Conservation (phyloP, 805 yeast genomes). For the baker's yeast (Saccharomyces cerevisiae) region DNA sequence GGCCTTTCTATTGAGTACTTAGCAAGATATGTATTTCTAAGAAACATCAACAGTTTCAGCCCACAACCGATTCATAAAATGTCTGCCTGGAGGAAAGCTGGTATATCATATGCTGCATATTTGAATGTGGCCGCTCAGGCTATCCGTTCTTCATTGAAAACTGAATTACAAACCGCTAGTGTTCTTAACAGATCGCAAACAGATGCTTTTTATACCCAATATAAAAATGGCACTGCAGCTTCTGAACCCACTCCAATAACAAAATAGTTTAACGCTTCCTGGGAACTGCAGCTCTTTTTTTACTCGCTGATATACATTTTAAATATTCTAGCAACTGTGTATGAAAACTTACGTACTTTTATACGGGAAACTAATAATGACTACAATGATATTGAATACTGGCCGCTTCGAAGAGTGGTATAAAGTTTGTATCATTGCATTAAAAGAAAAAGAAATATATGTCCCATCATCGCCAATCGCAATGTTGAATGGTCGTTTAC, state of each 20-base stretch:
- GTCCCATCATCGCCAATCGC: neutral
- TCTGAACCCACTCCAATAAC: conserved; percentile 32
- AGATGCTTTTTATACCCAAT: conserved; percentile 66
- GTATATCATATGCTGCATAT: conserved; percentile 73
- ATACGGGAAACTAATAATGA: neutral
- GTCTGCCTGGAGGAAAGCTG: conserved; percentile 61
- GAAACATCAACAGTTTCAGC: neutral
- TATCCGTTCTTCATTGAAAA: conserved; percentile 79
- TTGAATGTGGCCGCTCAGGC: conserved; percentile 85
- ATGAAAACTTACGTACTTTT: neutral
- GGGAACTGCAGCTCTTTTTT: neutral
- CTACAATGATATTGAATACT: neutral
- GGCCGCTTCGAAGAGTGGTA: neutral
- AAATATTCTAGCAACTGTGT: neutral
- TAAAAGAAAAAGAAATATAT: neutral
- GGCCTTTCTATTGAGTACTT: neutral
- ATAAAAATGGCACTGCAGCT: conserved; percentile 56
- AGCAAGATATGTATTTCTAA: neutral
- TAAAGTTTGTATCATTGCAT: neutral
- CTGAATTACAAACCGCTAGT: conserved; percentile 68
- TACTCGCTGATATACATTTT: neutral
- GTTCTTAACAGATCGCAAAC: conserved; percentile 59
- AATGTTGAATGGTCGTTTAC: neutral
- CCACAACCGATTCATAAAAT: conserved; percentile 18
- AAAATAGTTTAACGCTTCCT: conserved; percentile 9